phyloP scores from a whole-genome alignment of 2,329 filamentous ascomycete species.

The Fusarium temperatum region DNA sequence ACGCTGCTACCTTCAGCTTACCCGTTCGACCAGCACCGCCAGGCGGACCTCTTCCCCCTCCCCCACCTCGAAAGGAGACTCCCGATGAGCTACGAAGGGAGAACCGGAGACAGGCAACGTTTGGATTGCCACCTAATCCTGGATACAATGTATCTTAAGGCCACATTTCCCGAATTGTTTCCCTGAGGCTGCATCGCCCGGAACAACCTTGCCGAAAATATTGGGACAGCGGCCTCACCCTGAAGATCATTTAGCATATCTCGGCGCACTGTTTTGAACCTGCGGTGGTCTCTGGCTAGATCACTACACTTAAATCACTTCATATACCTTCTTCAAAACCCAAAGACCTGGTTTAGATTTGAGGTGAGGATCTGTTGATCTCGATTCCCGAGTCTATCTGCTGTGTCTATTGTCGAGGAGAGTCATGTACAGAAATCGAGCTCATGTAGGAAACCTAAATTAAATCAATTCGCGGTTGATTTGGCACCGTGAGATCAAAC shows the following conservation, averaged over 20 bases:
- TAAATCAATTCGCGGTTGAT: conserved; percentile 34
- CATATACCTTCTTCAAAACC: conserved; percentile 34
- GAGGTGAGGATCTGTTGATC: conserved; percentile 28
- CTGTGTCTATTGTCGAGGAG: conserved; percentile 34
- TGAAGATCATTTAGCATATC: conserved; percentile 46
- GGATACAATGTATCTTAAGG: conserved; percentile 46
- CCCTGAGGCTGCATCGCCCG: conserved; percentile 24
- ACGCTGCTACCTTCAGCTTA: conserved; percentile 65
- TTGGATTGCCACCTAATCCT: conserved; percentile 58
- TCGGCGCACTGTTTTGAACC: conserved; percentile 46
- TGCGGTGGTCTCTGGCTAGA: conserved; percentile 38
- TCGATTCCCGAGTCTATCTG: conserved; percentile 21
- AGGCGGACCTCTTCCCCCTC: conserved; percentile 66
- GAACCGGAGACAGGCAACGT: conserved; percentile 62
- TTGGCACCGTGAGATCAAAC: not conserved
- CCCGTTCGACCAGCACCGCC: conserved; percentile 71
- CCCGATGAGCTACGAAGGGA: conserved; percentile 63
- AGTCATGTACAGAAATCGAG: conserved; percentile 29
- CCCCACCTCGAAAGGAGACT: conserved; percentile 66
- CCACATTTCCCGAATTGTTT: not conserved
- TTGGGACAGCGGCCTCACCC: conserved; percentile 28
- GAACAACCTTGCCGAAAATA: conserved; percentile 25
- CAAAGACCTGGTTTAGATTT: conserved; percentile 19
- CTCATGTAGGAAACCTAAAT: conserved; percentile 39
- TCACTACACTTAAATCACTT: conserved; percentile 33